Percentiles rank a stretch among this genome's conserved stretches.
phyloP scores from a whole-genome alignment of 2,329 filamentous ascomycete species.

The Stagonosporopsis tanaceti region DNA sequence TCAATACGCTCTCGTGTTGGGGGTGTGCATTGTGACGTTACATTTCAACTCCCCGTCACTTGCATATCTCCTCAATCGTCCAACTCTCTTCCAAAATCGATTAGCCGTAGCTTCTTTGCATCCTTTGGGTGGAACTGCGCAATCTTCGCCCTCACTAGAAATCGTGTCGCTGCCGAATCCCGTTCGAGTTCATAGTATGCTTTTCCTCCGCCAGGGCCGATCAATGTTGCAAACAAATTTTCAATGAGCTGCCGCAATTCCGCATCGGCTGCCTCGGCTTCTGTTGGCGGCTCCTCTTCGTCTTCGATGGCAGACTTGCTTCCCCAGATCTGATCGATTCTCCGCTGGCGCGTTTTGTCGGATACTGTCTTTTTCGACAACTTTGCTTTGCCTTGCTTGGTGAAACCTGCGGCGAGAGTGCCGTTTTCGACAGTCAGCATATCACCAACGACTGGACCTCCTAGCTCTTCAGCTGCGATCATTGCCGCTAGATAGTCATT shows the following conservation, averaged over 20 bases:
- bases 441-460: constrained; percentile 82
- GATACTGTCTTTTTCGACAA: constrained; percentile 48
- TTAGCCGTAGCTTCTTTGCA: constrained; percentile 59
- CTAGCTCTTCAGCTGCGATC: constrained; percentile 83
- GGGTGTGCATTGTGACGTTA: neutral
- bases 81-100: constrained; percentile 60
- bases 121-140: constrained; percentile 65
- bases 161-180: constrained; percentile 62
- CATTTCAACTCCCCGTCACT: neutral
- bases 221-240: constrained; percentile 54
- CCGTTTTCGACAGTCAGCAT: constrained; percentile 69
- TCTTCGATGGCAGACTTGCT: constrained; percentile 34
- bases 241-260: constrained; percentile 59
- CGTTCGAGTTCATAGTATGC: constrained; percentile 58
- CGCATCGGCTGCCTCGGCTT: constrained; percentile 57
- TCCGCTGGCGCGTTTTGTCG: constrained; percentile 54
- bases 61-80: constrained; percentile 38
- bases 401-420: constrained; percentile 62
- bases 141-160: constrained; percentile 63
- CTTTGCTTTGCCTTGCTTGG: constrained; percentile 57
- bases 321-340: constrained; percentile 61
- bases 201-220: constrained; percentile 46
- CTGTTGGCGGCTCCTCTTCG: constrained; percentile 46
- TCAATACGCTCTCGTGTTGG: neutral
- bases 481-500: constrained; percentile 74